Percentiles rank a stretch among this genome's conserved stretches.
These are phyloP conservation scores for Saccharomycopsis hybrid DNA, from an alignment of 1,139 yeast genomes.

Conservation along the genomic window DNA sequence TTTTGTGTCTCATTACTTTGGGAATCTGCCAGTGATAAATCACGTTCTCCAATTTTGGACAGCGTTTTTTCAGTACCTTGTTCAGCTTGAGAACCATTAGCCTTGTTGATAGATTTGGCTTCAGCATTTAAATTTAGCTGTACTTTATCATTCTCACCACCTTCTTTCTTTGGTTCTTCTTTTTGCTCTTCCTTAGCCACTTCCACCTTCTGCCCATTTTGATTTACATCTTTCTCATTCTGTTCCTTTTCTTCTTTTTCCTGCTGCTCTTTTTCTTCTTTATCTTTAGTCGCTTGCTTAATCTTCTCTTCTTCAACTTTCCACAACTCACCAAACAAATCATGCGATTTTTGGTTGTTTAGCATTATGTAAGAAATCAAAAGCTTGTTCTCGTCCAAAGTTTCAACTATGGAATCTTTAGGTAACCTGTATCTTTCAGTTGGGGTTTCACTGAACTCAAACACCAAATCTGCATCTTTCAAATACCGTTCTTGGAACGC, in stretches of 20 bases:
- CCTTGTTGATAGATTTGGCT: too few relatives aligned
- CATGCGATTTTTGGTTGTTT: constrained; percentile 35
- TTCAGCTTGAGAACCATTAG: neutral
- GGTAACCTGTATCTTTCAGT: constrained; percentile 72
- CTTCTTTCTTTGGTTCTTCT: neutral
- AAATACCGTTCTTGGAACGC: constrained; percentile 71
- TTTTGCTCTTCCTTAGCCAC: neutral
- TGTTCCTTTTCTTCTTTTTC: constrained; percentile 22
- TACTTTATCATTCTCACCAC: neutral
- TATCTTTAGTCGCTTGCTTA: constrained; percentile 24
- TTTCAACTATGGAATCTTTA: constrained; percentile 68
- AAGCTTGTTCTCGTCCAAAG: constrained; percentile 43
- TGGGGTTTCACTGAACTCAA: constrained; percentile 80
- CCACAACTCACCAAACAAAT: constrained; percentile 4
- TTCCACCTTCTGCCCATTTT: constrained; percentile 22
- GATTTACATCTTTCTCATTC: constrained; percentile 1
- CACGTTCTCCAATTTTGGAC: neutral
- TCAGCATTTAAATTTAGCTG: neutral
- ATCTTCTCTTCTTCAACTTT: constrained; percentile 21
- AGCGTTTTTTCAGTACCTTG: neutral
- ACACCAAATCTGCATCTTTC: constrained; percentile 64
- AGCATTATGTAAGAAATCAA: constrained; percentile 61
- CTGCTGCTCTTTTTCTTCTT: constrained; percentile 21
- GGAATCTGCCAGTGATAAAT: too few relatives aligned
- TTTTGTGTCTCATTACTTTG: too few relatives aligned